These are phyloP conservation scores for Amyloporia xantha DNA, from an alignment of 768 basidiomycete genomes.

Conservation along the genomic window DNA sequence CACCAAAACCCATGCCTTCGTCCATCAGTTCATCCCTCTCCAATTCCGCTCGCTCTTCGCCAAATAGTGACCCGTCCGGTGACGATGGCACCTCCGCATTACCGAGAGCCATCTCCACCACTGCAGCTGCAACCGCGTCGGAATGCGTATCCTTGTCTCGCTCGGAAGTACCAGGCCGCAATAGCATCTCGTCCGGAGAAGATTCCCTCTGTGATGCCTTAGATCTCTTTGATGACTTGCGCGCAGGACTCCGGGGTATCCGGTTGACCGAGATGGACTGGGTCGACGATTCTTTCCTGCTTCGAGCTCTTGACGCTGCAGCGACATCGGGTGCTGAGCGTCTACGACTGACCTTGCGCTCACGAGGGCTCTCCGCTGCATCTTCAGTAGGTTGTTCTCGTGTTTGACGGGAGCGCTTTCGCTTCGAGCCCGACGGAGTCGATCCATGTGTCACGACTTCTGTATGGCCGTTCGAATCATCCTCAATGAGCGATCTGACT, in stretches of 20 bases:
- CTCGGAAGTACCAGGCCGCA: not conserved
- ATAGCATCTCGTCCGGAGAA: conserved; percentile 13
- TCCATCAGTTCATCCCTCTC: not conserved
- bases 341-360: not conserved
- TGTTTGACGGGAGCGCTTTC: not conserved
- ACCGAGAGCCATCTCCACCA: not conserved
- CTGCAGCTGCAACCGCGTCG: not conserved
- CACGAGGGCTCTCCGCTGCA: not conserved
- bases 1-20: conserved; percentile 4
- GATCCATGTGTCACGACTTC: not conserved
- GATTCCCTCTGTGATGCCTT: conserved; percentile 1
- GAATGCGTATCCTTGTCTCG: not conserved
- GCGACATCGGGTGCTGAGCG: not conserved
- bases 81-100: not conserved
- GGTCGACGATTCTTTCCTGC: not conserved
- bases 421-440: not conserved
- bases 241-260: too few species aligned
- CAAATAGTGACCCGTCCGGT: not conserved
- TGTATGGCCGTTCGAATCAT: not conserved
- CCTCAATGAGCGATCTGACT: conserved; percentile 10
- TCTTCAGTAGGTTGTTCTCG: not conserved
- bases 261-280: not conserved
- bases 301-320: not conserved
- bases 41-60: not conserved
- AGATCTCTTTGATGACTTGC: too few species aligned